These are phyloP conservation scores for Trichomonascaceae sp. DNA, from an alignment of 1,139 yeast species.

Conservation along the genomic window DNA sequence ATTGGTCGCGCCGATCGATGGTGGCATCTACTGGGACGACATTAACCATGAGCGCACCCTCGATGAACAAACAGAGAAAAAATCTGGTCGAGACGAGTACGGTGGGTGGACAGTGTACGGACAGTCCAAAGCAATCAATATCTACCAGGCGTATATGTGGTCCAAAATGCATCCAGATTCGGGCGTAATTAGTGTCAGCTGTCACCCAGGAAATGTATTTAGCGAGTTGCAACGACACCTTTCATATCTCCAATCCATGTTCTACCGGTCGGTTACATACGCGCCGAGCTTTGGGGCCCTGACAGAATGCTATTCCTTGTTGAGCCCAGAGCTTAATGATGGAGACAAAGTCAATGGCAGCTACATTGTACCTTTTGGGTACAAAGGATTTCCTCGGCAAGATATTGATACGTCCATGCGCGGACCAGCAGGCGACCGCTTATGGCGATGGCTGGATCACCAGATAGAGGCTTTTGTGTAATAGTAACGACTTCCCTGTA, in stretches of 20 bases:
- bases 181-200: conserved; percentile 28
- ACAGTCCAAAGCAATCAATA: conserved; percentile 36
- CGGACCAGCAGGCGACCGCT: conserved; percentile 21
- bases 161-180: conserved; percentile 25
- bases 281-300: conserved; percentile 28
- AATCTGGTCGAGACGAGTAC: too few species aligned
- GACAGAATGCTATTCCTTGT: conserved; percentile 30
- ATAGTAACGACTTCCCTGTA: too few species aligned
- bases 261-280: conserved; percentile 1
- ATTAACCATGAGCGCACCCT: not conserved
- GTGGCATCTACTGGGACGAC: conserved; percentile 10
- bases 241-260: conserved; percentile 4
- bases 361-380: conserved; percentile 20
- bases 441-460: conserved; percentile 24
- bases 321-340: conserved; percentile 26
- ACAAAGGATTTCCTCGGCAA: conserved; percentile 10
- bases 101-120: conserved; percentile 27
- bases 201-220: conserved; percentile 35
- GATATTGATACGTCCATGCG: conserved; percentile 17
- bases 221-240: conserved; percentile 31
- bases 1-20: conserved; percentile 11
- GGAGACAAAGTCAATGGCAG: conserved; percentile 24
- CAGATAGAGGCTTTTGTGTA: conserved; percentile 8
- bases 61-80: not conserved
- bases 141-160: conserved; percentile 34